Conservation (phyloP, 331 rosid genomes). For the Rhamnella rubrinervis region DNA sequence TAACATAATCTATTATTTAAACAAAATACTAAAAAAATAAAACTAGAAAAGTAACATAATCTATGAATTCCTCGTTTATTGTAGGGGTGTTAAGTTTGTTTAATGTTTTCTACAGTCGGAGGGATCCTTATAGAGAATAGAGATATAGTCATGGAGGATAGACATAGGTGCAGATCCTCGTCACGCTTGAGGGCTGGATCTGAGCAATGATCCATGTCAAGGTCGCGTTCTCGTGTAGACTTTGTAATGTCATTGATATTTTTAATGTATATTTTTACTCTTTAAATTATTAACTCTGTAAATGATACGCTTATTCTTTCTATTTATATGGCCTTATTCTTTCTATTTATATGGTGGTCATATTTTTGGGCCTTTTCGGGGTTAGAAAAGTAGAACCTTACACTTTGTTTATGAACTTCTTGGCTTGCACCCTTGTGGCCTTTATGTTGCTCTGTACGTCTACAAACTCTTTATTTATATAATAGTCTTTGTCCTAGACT, state of each 20-base stretch:
- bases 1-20: no score
- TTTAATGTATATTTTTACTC: neutral
- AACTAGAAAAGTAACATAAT: no score
- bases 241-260: neutral
- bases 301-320: neutral
- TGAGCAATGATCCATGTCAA: slow-evolving; percentile 58
- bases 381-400: no score
- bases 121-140: slow-evolving; percentile 62
- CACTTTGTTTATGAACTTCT: no score
- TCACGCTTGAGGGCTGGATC: slow-evolving; percentile 59
- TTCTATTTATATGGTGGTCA: no score
- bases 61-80: neutral
- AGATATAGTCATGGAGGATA: slow-evolving; percentile 44
- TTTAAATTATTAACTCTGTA: neutral
- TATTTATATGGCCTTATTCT: no score
- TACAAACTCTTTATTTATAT: no score
- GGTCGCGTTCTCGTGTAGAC: slow-evolving; percentile 64
- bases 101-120: slow-evolving; percentile 48
- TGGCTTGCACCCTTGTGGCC: no score
- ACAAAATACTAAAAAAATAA: no score
- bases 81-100: neutral
- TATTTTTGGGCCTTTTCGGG: neutral
- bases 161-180: slow-evolving; percentile 65
- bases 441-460: no score
- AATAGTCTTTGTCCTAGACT: no score